A percentile compares a stretch with the other conserved stretches of the same genome.
These are phyloP conservation scores for Globisporangium yorkense DNA, from an alignment of 352 stramenopile genomes.

Conservation along the genomic window DNA sequence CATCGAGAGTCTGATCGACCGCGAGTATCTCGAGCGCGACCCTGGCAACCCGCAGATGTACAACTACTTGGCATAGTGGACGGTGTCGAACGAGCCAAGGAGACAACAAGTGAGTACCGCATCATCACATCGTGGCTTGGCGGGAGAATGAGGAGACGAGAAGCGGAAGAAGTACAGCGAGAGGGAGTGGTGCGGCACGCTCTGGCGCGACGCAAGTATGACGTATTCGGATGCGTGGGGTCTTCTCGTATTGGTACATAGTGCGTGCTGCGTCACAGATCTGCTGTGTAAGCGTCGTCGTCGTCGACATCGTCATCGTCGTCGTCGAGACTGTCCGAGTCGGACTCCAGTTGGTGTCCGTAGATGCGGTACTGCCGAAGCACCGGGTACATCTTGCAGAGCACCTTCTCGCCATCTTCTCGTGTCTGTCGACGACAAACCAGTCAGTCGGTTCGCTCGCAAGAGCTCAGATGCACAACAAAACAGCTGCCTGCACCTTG, in stretches of 20 bases:
- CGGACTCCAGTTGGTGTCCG: conserved; percentile 4
- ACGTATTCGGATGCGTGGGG: neutral
- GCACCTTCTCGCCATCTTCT: conserved; percentile 19
- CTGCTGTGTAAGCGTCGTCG: neutral
- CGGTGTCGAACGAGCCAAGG: no score
- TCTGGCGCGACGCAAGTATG: neutral
- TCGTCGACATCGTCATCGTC: conserved; percentile 3
- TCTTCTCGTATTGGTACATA: neutral
- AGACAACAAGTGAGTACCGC: neutral
- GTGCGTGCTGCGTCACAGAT: neutral
- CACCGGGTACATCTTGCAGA: conserved; percentile 28
- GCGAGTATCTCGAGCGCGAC: conserved; percentile 86
- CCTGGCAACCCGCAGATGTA: conserved; percentile 75
- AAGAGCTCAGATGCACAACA: neutral
- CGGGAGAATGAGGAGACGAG: neutral
- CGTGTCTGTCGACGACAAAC: neutral
- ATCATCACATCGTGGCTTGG: neutral
- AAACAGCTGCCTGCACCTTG: conserved; percentile 35
- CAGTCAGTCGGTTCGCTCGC: neutral
- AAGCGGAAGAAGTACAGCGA: neutral
- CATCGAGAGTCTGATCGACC: conserved; percentile 88
- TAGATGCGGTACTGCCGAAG: conserved; percentile 20
- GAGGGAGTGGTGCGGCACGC: neutral
- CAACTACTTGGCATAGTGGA: conserved; percentile 76
- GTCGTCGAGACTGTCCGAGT: conserved; percentile 9